Conservation (phyloP, 192 early-diverging fungal genomes). For the Coemansia sp. region DNA sequence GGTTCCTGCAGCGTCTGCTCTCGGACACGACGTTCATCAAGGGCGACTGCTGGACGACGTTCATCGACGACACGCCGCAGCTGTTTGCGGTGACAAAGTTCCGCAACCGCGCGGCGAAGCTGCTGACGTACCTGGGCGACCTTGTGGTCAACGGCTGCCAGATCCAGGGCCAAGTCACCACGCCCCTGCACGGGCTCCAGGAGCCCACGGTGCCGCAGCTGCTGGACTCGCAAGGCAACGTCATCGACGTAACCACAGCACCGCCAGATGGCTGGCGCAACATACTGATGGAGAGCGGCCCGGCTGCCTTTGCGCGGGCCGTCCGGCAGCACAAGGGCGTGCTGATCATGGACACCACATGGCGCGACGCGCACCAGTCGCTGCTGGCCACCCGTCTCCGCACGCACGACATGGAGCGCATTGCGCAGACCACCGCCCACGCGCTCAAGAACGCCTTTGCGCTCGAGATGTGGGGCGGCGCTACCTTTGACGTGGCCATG, state of each 20-base stretch:
- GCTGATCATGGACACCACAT: slow-evolving; percentile 96
- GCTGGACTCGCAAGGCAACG: slow-evolving; percentile 41
- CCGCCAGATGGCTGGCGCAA: slow-evolving; percentile 84
- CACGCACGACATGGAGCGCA: slow-evolving; percentile 88
- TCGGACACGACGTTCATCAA: slow-evolving; percentile 75
- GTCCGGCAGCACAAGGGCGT: slow-evolving; percentile 82
- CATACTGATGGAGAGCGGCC: slow-evolving; percentile 78
- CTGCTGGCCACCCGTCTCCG: slow-evolving; percentile 93
- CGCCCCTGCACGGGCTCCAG: slow-evolving; percentile 62
- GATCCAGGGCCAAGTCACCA: slow-evolving; percentile 84
- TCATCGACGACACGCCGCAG: slow-evolving; percentile 95
- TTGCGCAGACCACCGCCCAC: slow-evolving; percentile 85
- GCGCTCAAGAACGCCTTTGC: slow-evolving; percentile 85
- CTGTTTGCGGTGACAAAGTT: slow-evolving; percentile 76
- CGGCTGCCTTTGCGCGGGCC: slow-evolving; percentile 88
- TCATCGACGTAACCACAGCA: slow-evolving; percentile 54
- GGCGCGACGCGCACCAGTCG: slow-evolving; percentile 95
- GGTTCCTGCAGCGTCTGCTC: slow-evolving; percentile 85
- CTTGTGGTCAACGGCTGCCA: slow-evolving; percentile 87
- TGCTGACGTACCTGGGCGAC: slow-evolving; percentile 88
- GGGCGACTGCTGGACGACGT: slow-evolving; percentile 94
- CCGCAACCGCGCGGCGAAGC: slow-evolving; percentile 81
- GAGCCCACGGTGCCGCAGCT: slow-evolving; percentile 65
- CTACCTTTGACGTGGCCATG: slow-evolving; percentile 96
- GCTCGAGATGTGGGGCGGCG: slow-evolving; percentile 97